phyloP scores from a whole-genome alignment of 1,284 basidiomycete species.

The Cutaneotrichosporon arboriforme region DNA sequence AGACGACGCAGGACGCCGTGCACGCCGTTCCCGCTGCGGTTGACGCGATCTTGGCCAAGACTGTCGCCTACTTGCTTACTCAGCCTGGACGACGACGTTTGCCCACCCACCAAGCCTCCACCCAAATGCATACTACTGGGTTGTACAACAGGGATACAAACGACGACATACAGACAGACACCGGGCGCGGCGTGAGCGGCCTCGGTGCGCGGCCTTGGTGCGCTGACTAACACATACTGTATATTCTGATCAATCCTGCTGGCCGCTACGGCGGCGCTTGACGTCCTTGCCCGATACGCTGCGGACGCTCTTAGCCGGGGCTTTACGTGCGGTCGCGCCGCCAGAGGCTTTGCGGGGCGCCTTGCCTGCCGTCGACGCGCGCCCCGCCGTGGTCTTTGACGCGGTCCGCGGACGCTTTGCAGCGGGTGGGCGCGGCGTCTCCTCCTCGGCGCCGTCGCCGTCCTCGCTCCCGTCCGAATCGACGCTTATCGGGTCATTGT shows the following conservation, averaged over 20 bases:
- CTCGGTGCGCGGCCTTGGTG: too few species aligned
- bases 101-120: too few species aligned
- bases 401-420: constrained; percentile 19
- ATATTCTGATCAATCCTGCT: neutral
- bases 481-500: constrained; percentile 35
- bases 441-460: constrained; percentile 17
- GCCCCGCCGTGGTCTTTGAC: constrained; percentile 15
- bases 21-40: too few species aligned
- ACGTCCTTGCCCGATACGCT: constrained; percentile 4
- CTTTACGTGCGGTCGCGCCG: constrained; percentile 2
- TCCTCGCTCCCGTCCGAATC: constrained; percentile 26
- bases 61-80: too few species aligned
- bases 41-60: too few species aligned
- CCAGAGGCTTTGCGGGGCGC: constrained; percentile 13
- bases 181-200: too few species aligned
- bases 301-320: constrained; percentile 2
- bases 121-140: too few species aligned
- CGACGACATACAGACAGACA: too few species aligned
- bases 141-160: too few species aligned
- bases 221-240: too few species aligned
- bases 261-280: constrained; percentile 8
- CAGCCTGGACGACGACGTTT: too few species aligned
- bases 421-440: constrained; percentile 8
- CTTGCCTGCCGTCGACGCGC: constrained; percentile 23
- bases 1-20: too few species aligned